Conservation (phyloP, 2,329 filamentous ascomycete genomes). For the Daldinia eschscholtzii region DNA sequence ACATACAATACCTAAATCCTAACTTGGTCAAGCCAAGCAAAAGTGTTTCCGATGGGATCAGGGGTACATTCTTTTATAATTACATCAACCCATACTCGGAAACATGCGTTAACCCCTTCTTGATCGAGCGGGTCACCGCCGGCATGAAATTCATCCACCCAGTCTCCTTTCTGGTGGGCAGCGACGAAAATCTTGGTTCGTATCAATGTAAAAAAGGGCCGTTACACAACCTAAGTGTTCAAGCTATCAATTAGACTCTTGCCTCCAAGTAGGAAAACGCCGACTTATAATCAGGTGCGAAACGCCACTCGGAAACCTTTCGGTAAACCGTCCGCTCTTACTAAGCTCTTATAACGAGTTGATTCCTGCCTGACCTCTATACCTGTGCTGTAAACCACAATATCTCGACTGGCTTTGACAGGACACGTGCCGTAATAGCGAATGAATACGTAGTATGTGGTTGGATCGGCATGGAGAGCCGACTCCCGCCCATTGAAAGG, state of each 20-base stretch:
- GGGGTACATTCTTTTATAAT: too few species aligned
- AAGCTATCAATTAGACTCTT: neutral
- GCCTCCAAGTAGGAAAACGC: neutral
- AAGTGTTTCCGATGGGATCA: neutral
- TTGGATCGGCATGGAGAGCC: neutral
- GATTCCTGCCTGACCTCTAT: neutral
- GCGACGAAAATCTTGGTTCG: neutral
- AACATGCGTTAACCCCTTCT: too few species aligned
- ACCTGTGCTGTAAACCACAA: neutral
- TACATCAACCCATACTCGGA: too few species aligned
- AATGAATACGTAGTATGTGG: neutral
- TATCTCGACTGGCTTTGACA: neutral
- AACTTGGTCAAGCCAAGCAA: neutral
- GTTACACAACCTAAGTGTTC: neutral
- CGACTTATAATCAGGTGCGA: neutral
- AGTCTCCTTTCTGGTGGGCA: too few species aligned
- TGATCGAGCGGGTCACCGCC: too few species aligned
- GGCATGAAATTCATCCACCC: too few species aligned
- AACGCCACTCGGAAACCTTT: neutral
- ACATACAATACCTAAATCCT: neutral
- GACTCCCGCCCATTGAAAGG: neutral
- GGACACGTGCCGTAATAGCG: neutral
- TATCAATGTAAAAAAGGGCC: neutral
- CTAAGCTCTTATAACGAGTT: neutral
- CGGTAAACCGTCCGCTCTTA: neutral